A percentile compares a stretch with the other conserved stretches of the same genome.
Conservation (phyloP, 2,329 filamentous ascomycete genomes). For the Dothidotthia symphoricarpi region DNA sequence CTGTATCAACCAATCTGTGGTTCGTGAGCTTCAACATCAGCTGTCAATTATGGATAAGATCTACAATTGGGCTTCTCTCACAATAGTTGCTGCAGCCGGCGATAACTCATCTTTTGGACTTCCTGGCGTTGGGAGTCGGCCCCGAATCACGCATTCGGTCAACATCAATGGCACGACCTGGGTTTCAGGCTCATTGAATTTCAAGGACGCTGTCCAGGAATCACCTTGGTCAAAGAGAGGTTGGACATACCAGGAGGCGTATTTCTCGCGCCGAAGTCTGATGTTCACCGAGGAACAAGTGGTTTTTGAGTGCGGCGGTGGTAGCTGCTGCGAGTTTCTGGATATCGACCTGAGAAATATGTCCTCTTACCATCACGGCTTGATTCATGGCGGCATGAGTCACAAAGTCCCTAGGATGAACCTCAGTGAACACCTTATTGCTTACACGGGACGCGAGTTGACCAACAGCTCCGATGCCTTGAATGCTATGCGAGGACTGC, state of each 20-base stretch:
- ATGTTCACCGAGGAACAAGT: background rate
- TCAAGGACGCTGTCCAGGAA: too few species aligned
- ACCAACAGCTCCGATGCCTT: background rate
- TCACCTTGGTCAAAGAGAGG: background rate
- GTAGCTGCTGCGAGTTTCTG: background rate
- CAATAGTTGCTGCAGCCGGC: background rate
- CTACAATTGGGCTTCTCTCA: background rate
- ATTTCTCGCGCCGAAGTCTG: background rate
- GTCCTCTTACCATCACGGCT: too few species aligned
- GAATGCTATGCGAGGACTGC: background rate
- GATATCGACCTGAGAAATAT: background rate
- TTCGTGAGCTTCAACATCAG: too few species aligned
- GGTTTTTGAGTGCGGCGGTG: background rate
- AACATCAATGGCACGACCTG: too few species aligned
- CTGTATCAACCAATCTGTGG: conserved; percentile 3
- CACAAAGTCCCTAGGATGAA: too few species aligned
- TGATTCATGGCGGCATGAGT: too few species aligned
- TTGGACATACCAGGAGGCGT: background rate
- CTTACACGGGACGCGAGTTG: too few species aligned
- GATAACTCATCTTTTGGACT: background rate
- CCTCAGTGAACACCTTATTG: too few species aligned
- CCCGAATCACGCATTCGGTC: too few species aligned
- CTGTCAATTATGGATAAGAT: background rate
- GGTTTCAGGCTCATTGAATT: too few species aligned
- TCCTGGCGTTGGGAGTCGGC: conserved; percentile 1